Base-by-base conservation (phyloP, 805 yeast genomes). In the Myxozyma monticola region DNA sequence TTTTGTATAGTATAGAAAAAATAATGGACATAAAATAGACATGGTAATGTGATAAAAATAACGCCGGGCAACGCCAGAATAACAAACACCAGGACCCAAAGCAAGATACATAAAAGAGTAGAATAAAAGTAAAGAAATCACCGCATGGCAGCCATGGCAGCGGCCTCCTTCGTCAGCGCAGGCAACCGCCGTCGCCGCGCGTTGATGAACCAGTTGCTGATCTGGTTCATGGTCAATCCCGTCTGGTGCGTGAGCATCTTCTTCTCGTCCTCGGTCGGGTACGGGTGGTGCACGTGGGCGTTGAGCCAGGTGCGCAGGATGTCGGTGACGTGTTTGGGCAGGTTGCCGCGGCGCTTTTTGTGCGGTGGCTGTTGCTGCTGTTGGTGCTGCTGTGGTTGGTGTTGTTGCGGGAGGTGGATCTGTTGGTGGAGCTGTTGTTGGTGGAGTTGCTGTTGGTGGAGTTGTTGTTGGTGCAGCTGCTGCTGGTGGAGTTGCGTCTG, bases 141-240 rank as follows among this genome's bases (percentile, higher is more conserved):
- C 39, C 24, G n/a, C n/a, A n/a, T n/a, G n/a, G 48, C 49, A 12
- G 48, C 48, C 3, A 42, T 49, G 2, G 60, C 43, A 15, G 57
- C 46, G 20, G 56, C 44, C 21, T 48, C 54, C 29, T 52, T 54
- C 37, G 56, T 48, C 37, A 65, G 53, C 6, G 67, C 62, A 21
- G 72, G 71, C 26, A 87, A 77, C 63, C 85, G 81, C 59, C 96
- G 73, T 62, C 95, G 75, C 60, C 96, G 77, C 17, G 91, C 95
- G 65, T 87, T 87, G 63, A 87, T 88, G 62, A 87, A 87, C 96
- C 96, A 87, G 64, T 87, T 88, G 58, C 85, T 77, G 54, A 87
- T 75, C 67, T 87, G 96, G 54, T 85, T 88, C 67, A 84, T 81
- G 56, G 87, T 84, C 63, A 87, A 74, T 0, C 93, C 91, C 0